Evolutionary conservation across 2,329 filamentous ascomycete genomes (phyloP).

Genomic region (Epichloe coenophiala): DNA sequence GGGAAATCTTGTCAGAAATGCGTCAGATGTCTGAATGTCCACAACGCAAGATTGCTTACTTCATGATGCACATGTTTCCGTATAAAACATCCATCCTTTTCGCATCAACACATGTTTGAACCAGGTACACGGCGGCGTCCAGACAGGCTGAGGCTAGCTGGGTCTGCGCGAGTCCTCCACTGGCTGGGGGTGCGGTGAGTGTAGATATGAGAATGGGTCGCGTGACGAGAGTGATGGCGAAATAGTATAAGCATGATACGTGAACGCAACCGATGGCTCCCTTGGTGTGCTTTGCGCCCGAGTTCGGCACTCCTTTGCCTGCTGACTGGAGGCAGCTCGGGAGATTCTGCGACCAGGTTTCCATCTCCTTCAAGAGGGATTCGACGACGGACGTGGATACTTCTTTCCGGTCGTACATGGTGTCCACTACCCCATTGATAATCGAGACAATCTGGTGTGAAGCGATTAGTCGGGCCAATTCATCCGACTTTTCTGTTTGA

Average conservation of each 20-base stretch:
- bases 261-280: slow-evolving; percentile 36
- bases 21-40: no score
- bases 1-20: no score
- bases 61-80: slow-evolving; percentile 45
- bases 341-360: slow-evolving; percentile 30
- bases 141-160: slow-evolving; percentile 38
- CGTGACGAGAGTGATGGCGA: slow-evolving; percentile 42
- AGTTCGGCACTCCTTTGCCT: slow-evolving; percentile 4
- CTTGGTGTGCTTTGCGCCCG: slow-evolving; percentile 9
- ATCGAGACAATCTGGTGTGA: slow-evolving; percentile 29
- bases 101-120: slow-evolving; percentile 38
- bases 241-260: slow-evolving; percentile 44
- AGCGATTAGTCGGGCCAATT: slow-evolving; percentile 19
- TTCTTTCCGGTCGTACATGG: slow-evolving; percentile 26
- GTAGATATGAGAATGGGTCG: slow-evolving; percentile 40
- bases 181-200: slow-evolving; percentile 25
- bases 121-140: slow-evolving; percentile 40
- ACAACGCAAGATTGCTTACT: slow-evolving; percentile 24
- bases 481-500: slow-evolving; percentile 5
- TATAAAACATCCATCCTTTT: slow-evolving; percentile 29
- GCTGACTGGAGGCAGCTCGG: slow-evolving; percentile 19
- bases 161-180: slow-evolving; percentile 13
- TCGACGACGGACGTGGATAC: slow-evolving; percentile 22
- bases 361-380: slow-evolving; percentile 26
- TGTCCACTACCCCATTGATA: slow-evolving; percentile 29